Evolutionary conservation across 2,329 filamentous ascomycete species (phyloP).

Genomic region (Sclerotinia nivalis): DNA sequence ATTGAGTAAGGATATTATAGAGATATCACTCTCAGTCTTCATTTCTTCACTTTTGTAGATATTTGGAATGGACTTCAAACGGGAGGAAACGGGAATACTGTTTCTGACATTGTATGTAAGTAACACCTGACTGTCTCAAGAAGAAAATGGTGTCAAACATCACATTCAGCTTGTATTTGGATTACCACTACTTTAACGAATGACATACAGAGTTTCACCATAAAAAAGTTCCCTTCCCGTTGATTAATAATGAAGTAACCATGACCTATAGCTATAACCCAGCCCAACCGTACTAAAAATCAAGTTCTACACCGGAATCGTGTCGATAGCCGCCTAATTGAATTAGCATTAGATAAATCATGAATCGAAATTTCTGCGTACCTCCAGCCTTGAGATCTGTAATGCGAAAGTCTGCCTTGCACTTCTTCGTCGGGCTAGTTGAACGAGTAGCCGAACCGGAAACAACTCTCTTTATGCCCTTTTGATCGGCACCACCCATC

Average conservation of each 20-base stretch:
- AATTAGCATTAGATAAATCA: not conserved
- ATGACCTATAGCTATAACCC: not conserved
- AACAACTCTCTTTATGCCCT: not conserved
- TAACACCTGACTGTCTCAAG: too few species aligned
- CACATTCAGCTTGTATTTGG: too few species aligned
- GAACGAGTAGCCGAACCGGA: constrained; percentile 2
- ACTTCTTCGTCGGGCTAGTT: constrained; percentile 15
- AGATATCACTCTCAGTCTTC: too few species aligned
- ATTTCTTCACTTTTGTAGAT: too few species aligned
- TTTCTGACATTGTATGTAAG: too few species aligned
- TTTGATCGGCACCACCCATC: too few species aligned
- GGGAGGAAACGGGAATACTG: too few species aligned
- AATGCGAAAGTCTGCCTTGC: not conserved
- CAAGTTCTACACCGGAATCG: not conserved
- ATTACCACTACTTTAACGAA: not conserved
- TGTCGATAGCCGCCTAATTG: not conserved
- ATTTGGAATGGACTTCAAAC: too few species aligned
- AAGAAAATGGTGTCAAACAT: too few species aligned
- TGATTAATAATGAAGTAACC: too few species aligned
- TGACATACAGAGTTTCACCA: not conserved
- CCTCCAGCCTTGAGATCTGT: not conserved
- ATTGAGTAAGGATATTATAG: too few species aligned
- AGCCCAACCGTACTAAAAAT: not conserved
- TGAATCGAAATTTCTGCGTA: not conserved
- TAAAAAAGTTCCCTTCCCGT: too few species aligned